Conservation (phyloP, 2,329 filamentous ascomycete genomes). For the Cercospora sp. region DNA sequence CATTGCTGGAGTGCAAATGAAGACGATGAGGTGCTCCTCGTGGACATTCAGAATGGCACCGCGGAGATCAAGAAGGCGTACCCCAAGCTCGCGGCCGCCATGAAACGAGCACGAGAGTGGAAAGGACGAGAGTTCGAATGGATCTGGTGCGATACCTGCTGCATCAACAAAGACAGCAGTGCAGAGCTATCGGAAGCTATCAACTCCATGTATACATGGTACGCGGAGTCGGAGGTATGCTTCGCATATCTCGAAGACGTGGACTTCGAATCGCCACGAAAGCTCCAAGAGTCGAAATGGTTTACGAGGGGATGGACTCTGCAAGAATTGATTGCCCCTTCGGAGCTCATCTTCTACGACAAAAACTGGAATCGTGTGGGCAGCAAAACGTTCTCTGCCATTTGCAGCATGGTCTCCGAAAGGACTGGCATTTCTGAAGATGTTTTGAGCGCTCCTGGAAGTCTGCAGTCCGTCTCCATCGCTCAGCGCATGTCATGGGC, state of each 20-base stretch:
- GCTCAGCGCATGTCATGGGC: slow-evolving; percentile 29
- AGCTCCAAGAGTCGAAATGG: slow-evolving; percentile 5
- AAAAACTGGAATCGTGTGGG: slow-evolving; percentile 19
- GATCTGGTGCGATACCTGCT: slow-evolving; percentile 31
- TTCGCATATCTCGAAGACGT: slow-evolving; percentile 25
- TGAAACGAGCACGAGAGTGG: slow-evolving; percentile 4
- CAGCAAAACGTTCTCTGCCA: not conserved
- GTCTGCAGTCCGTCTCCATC: slow-evolving; percentile 13
- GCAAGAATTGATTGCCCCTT: slow-evolving; percentile 17
- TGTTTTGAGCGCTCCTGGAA: not conserved
- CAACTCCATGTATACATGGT: slow-evolving; percentile 31
- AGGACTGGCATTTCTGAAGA: slow-evolving; percentile 8
- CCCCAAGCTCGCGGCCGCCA: slow-evolving; percentile 9
- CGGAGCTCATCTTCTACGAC: slow-evolving; percentile 11
- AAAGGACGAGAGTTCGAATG: not conserved
- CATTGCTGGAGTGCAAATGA: slow-evolving; percentile 20
- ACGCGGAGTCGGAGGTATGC: slow-evolving; percentile 22
- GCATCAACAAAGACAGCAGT: slow-evolving; percentile 27
- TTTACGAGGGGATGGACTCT: slow-evolving; percentile 15
- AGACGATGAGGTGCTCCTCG: slow-evolving; percentile 20
- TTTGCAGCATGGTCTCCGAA: not conserved
- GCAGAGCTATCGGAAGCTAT: slow-evolving; percentile 27
- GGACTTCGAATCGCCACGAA: not conserved
- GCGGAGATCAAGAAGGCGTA: slow-evolving; percentile 18
- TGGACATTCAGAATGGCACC: slow-evolving; percentile 17